phyloP scores from a whole-genome alignment of 23 red algal genomes.

The Gracilaria gracilis region DNA sequence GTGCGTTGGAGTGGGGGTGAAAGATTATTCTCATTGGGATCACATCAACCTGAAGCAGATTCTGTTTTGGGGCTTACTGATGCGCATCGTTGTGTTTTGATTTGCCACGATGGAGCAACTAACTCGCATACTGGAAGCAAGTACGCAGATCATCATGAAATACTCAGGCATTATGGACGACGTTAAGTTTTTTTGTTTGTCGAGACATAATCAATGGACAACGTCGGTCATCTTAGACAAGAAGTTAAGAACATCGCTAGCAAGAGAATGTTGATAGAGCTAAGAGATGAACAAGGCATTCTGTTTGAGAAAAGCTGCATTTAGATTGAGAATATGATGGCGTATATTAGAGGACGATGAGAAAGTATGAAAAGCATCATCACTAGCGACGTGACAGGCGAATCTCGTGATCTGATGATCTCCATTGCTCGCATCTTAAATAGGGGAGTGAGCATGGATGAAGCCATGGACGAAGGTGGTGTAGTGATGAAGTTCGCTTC shows the following conservation, averaged over 20 bases:
- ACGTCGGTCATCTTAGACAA: background rate
- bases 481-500: background rate
- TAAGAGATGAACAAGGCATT: background rate
- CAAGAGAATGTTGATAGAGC: background rate
- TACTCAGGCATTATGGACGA: background rate
- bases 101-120: background rate
- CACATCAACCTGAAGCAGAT: slow-evolving; percentile 2
- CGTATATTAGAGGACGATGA: background rate
- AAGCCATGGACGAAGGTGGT: background rate
- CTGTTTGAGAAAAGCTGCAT: background rate
- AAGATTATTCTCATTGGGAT: slow-evolving; percentile 9
- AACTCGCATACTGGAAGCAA: background rate
- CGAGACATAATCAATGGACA: background rate
- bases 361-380: background rate
- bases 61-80: slow-evolving; percentile 4
- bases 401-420: background rate
- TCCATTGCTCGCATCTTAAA: slow-evolving; percentile 10
- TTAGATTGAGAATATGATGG: background rate
- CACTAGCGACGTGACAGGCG: background rate
- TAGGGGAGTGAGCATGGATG: background rate
- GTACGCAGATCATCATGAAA: slow-evolving; percentile 7
- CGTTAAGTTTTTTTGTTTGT: background rate
- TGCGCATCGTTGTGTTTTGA: background rate
- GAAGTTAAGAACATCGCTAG: background rate
- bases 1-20: background rate